A percentile compares a stretch with the other conserved stretches of the same genome.
Conservation (phyloP, 2,329 filamentous ascomycete species). For the Tolypocladium capitatum region DNA sequence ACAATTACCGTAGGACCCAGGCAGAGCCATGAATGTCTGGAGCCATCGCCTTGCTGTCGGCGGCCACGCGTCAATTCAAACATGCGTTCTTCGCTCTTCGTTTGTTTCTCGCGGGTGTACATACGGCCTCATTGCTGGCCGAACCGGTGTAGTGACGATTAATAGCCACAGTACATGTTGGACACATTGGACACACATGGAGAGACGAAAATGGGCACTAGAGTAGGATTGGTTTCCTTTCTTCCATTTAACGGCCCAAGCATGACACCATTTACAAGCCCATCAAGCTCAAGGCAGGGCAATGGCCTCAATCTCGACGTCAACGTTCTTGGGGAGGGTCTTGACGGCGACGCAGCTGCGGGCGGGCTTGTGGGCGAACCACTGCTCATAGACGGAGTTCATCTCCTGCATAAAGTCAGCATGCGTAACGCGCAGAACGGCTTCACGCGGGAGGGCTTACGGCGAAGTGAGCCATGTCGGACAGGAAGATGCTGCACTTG, state of each 20-base stretch:
- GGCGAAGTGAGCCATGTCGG: slow-evolving; percentile 80
- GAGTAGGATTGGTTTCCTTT: background rate
- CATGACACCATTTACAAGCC: background rate
- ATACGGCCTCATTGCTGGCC: background rate
- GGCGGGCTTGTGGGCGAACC: slow-evolving; percentile 74
- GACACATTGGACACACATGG: background rate
- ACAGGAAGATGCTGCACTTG: slow-evolving; percentile 85
- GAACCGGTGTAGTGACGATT: no score
- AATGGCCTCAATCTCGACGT: slow-evolving; percentile 84
- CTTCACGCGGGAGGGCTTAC: slow-evolving; percentile 20
- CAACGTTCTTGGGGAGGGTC: slow-evolving; percentile 72
- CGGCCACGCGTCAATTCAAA: background rate
- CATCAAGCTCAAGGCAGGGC: slow-evolving; percentile 43
- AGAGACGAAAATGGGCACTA: background rate
- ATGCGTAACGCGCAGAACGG: background rate
- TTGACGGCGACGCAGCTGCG: slow-evolving; percentile 84
- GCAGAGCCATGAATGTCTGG: background rate
- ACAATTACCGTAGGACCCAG: background rate
- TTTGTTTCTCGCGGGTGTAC: background rate
- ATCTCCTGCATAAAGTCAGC: slow-evolving; percentile 37
- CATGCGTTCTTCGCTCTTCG: background rate
- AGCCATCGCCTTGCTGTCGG: background rate
- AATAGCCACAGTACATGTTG: no score
- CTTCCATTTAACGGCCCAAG: background rate
- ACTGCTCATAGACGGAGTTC: slow-evolving; percentile 77